Evolutionary conservation across 768 basidiomycete genomes (phyloP).

Genomic region (Serendipita sp.): DNA sequence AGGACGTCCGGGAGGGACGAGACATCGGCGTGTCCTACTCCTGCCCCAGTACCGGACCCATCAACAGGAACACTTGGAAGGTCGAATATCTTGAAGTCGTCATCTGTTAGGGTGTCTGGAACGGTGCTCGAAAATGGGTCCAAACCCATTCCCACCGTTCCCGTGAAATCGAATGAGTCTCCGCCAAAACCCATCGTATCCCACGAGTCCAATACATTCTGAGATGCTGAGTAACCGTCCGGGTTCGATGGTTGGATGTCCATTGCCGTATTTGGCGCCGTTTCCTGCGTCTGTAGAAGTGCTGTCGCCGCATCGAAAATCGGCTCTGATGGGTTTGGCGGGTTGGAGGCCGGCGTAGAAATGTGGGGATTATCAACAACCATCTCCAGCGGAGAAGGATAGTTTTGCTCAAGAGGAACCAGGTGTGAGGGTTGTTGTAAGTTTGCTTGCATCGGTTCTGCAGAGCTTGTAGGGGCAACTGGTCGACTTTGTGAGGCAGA

Average conservation of each 20-base stretch:
- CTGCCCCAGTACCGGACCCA: neutral
- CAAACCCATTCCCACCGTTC: neutral
- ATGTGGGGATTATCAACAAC: neutral
- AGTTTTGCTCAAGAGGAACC: neutral
- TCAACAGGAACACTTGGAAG: neutral
- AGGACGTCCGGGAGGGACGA: neutral
- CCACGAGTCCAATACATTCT: neutral
- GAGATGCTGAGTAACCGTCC: neutral
- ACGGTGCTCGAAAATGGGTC: neutral
- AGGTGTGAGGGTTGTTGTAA: neutral
- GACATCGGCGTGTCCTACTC: neutral
- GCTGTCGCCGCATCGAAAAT: neutral
- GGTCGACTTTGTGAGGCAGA: neutral
- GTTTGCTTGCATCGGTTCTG: neutral
- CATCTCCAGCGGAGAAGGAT: slow-evolving; percentile 4
- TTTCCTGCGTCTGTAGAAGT: neutral
- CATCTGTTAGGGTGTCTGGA: neutral
- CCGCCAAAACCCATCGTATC: neutral
- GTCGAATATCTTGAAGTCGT: neutral
- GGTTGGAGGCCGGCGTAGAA: neutral
- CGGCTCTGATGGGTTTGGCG: neutral
- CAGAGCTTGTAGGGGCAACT: neutral
- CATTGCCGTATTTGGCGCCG: neutral
- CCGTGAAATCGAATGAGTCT: neutral
- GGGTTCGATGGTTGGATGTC: neutral